phyloP scores from a whole-genome alignment of 2,329 filamentous ascomycete species.

The Aureobasidium sp. region DNA sequence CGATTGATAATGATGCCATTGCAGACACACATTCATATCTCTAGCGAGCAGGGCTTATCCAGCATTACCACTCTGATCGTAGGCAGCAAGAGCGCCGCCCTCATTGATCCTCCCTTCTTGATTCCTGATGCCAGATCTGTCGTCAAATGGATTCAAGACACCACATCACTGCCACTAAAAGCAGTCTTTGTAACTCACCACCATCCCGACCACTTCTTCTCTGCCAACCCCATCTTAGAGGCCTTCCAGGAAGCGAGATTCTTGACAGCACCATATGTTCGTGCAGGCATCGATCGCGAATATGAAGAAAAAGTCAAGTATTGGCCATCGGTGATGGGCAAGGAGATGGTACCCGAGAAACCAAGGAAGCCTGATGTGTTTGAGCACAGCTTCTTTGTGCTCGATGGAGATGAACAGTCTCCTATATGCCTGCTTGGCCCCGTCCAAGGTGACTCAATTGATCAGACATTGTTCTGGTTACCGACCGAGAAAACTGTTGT shows the following conservation, averaged over 20 bases:
- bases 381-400: slow-evolving; percentile 26
- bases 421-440: slow-evolving; percentile 28
- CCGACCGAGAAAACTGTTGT: slow-evolving; percentile 25
- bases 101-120: slow-evolving; percentile 31
- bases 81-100: slow-evolving; percentile 17
- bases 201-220: slow-evolving; percentile 30
- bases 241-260: slow-evolving; percentile 21
- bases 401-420: slow-evolving; percentile 23
- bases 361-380: slow-evolving; percentile 27
- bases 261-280: slow-evolving; percentile 25
- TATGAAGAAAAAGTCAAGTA: slow-evolving; percentile 31
- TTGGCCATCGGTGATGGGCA: slow-evolving; percentile 27
- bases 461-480: slow-evolving; percentile 26
- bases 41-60: slow-evolving; percentile 26
- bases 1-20: neutral
- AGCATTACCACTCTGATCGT: slow-evolving; percentile 26
- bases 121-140: slow-evolving; percentile 27
- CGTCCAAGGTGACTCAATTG: slow-evolving; percentile 29
- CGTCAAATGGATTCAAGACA: slow-evolving; percentile 26
- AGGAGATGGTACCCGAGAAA: slow-evolving; percentile 25
- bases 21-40: slow-evolving; percentile 17
- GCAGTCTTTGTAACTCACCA: slow-evolving; percentile 32
- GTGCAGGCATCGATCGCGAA: slow-evolving; percentile 29
- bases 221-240: slow-evolving; percentile 26
- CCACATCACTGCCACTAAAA: slow-evolving; percentile 22